Evolutionary conservation across 805 yeast genomes (phyloP), one percentile per base, ranked within the genome.

Genomic region (Saccharomycopsis lassenensis): DNA sequence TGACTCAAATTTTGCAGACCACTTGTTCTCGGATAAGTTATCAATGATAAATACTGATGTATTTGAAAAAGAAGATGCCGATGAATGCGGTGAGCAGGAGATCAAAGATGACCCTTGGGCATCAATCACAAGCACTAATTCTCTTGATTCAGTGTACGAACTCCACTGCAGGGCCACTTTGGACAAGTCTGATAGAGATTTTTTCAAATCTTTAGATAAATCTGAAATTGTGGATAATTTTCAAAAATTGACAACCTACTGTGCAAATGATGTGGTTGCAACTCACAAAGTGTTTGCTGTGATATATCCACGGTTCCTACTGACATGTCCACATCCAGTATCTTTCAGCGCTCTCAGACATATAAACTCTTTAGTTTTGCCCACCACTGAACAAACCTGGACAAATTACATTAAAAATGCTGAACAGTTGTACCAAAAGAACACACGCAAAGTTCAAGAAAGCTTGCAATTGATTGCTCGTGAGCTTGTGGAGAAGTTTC

Each of bases 291-390:
- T 89, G 2, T 77, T 77, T 45, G 61, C 66, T 40, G 72, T 72
- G 40, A 70, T 86, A 1, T 71, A 76, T 22, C 95, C 95, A 1
- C 58, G 61, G 24, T 91, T 83, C 50, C 54, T 69, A 19, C 49
- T 61, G 22, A 68, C 73, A 34, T 74, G 87, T 29, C 95, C 98
- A 0, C 98, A 91, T 56, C 96, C 98, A 0, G 94, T 89, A 2
- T 82, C 94, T 11, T 80, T 87, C 59, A 87, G 91, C 1, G 95
- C 95, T 2, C 59, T 91, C 30, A 65, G 79, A 46, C 77, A 74
- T 38, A 61, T 91, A 50, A 76, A 86, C 7, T 67, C 78, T 15
- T 70, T 82, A 30, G 71, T 87, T 33, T 58, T 93, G 27, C 95
- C 99, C 1, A 78, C 94, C 0, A 72, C 80, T 12, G 54, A 52